Conservation (phyloP, 805 yeast species). For the Wickerhamomyces alni region DNA sequence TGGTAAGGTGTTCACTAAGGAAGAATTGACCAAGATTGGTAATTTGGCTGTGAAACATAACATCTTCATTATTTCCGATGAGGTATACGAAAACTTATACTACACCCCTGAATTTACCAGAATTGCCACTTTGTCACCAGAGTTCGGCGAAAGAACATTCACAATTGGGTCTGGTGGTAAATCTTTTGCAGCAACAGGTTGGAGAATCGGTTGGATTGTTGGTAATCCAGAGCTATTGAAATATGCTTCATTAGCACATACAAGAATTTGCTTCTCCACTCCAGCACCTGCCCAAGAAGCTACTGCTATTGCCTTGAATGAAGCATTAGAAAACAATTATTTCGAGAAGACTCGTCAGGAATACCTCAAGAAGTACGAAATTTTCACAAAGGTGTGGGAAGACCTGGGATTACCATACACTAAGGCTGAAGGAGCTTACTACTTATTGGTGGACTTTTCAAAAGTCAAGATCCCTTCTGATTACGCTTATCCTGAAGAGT, state of each 20-base stretch:
- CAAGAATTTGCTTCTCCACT: conserved; percentile 86
- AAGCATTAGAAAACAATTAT: conserved; percentile 58
- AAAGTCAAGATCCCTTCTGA: conserved; percentile 74
- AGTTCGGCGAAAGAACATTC: conserved; percentile 69
- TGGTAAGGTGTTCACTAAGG: conserved; percentile 79
- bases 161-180: conserved; percentile 98
- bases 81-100: conserved; percentile 89
- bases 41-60: conserved; percentile 80
- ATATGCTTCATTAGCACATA: conserved; percentile 84
- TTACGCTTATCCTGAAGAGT: conserved; percentile 66
- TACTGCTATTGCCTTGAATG: conserved; percentile 66
- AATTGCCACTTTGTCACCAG: conserved; percentile 78
- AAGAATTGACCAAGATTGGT: conserved; percentile 73
- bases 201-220: conserved; percentile 96
- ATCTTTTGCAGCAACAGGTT: conserved; percentile 97
- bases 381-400: conserved; percentile 74
- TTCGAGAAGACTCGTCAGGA: conserved; percentile 62
- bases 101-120: conserved; percentile 67
- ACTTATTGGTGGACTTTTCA: conserved; percentile 80
- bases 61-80: conserved; percentile 80
- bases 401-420: conserved; percentile 88
- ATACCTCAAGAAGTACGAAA: conserved; percentile 66
- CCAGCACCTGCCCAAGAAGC: conserved; percentile 95
- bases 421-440: conserved; percentile 89
- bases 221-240: conserved; percentile 80